Base-by-base conservation (phyloP, 768 basidiomycete species). In the Gautieria morchelliformis region DNA sequence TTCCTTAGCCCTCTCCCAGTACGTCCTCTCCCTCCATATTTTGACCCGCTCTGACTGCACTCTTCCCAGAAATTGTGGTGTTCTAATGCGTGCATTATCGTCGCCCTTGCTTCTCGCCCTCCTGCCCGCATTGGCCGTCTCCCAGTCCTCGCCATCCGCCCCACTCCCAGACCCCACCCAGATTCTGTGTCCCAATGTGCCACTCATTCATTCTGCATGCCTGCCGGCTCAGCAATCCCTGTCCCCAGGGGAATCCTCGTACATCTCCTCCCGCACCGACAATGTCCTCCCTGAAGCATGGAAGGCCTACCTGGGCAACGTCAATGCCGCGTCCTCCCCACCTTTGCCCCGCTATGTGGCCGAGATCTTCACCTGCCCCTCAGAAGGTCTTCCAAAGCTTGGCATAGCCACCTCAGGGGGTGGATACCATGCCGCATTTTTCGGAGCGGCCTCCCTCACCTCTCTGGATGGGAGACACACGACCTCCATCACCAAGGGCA, bases 341-440 rank as follows among this genome's bases (percentile, higher is more conserved):
- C 17, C 15, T 15, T 11, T 39, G 10, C 45, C 45, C 7, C 30
- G 19, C 30, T 32, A 47, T 14, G 35, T 35, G 14, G 3, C 22
- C 8, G 12, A 15, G 1, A 1, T 37, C 37, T 24, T 49, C 1
- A 49, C 22, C 48, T 2, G 5, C 32, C 14, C 42, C 1, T 9
- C 33, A 14, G 7, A 19, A 9, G 44, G 41, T 7, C 37, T 48
- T 37, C 56, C 56, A 19, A 30, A 22, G 19, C 9, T 55, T 10
- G 78, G 73, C 0, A 77, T 82, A 51, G 80, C 82, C 0, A 65
- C 74, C 22, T 78, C 77, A 32, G 83, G 83, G 14, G 83, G 83
- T 5, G 77, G 80, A 0, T 75, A 78, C 49, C 68, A 82, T 10
- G 83, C 83, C 0, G 78, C 80, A 3, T 69, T 79, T 6, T 78